phyloP scores from a whole-genome alignment of 805 yeast species.

The Zygotorulaspora sp. region DNA sequence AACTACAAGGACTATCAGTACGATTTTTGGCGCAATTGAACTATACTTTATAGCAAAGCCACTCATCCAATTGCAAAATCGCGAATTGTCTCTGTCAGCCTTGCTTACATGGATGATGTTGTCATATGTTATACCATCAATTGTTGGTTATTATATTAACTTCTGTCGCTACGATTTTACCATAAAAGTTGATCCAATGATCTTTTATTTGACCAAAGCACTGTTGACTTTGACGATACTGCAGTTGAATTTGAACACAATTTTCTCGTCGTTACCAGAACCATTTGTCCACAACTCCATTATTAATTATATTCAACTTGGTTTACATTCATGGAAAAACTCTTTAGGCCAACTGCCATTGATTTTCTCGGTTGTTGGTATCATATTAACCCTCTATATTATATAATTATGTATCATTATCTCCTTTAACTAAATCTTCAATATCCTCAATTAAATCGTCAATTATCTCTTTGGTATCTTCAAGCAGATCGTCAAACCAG shows the following conservation, averaged over 20 bases:
- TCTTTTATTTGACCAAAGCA: constrained; percentile 26
- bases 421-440: constrained; percentile 13
- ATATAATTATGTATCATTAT: constrained; percentile 11
- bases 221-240: constrained; percentile 20
- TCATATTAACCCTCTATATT: constrained; percentile 25
- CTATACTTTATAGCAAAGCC: constrained; percentile 17
- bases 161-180: constrained; percentile 30
- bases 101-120: constrained; percentile 6
- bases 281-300: constrained; percentile 2
- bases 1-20: constrained; percentile 22
- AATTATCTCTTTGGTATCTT: constrained; percentile 26
- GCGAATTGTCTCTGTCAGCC: constrained; percentile 6
- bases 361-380: constrained; percentile 20
- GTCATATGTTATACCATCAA: constrained; percentile 17
- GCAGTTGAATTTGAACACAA: constrained; percentile 4
- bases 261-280: neutral
- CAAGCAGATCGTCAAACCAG: constrained; percentile 14
- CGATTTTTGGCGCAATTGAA: constrained; percentile 21
- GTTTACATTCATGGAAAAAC: constrained; percentile 8
- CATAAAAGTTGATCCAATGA: constrained; percentile 32
- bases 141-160: constrained; percentile 29
- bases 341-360: constrained; percentile 25
- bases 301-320: constrained; percentile 5
- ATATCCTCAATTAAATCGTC: constrained; percentile 28
- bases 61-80: constrained; percentile 9